Conservation (phyloP, 2,329 filamentous ascomycete genomes). For the Reticulascus tulasneorum region DNA sequence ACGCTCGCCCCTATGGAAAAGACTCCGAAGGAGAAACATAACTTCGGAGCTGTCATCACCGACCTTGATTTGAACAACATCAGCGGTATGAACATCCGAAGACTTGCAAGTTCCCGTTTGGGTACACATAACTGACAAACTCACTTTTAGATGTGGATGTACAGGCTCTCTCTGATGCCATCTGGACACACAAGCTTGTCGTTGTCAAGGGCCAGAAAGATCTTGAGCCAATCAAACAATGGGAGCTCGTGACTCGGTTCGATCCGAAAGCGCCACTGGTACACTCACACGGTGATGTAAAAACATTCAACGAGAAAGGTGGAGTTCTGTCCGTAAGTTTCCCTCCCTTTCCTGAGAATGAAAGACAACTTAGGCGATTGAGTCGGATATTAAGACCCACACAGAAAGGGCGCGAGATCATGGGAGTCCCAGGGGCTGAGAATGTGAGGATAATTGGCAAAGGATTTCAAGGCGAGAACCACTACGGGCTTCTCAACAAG, state of each 20-base stretch:
- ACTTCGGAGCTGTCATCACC: slow-evolving; percentile 31
- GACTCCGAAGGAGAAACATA: slow-evolving; percentile 28
- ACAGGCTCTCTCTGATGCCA: slow-evolving; percentile 30
- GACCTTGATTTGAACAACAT: slow-evolving; percentile 34
- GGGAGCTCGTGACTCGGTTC: slow-evolving; percentile 39
- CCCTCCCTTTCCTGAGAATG: background rate
- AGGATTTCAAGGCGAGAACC: slow-evolving; percentile 38
- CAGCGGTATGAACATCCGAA: slow-evolving; percentile 17
- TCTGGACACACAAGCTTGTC: slow-evolving; percentile 40
- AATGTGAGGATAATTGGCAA: slow-evolving; percentile 42
- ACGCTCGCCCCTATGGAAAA: slow-evolving; percentile 16
- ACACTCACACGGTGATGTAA: slow-evolving; percentile 37
- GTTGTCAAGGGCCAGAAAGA: slow-evolving; percentile 37
- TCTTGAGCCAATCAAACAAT: slow-evolving; percentile 37
- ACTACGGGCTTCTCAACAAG: slow-evolving; percentile 36
- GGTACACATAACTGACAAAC: background rate
- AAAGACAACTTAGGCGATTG: background rate
- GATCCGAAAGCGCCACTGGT: slow-evolving; percentile 35
- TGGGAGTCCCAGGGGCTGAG: slow-evolving; percentile 36
- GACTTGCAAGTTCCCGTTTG: background rate
- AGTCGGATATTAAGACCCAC: background rate
- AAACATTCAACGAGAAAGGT: slow-evolving; percentile 35
- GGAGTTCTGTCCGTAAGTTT: slow-evolving; percentile 30
- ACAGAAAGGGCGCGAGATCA: slow-evolving; percentile 22
- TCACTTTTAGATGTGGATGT: slow-evolving; percentile 27